phyloP scores from a whole-genome alignment of 352 stramenopile genomes.

The Phytophthora chlamydospora region DNA sequence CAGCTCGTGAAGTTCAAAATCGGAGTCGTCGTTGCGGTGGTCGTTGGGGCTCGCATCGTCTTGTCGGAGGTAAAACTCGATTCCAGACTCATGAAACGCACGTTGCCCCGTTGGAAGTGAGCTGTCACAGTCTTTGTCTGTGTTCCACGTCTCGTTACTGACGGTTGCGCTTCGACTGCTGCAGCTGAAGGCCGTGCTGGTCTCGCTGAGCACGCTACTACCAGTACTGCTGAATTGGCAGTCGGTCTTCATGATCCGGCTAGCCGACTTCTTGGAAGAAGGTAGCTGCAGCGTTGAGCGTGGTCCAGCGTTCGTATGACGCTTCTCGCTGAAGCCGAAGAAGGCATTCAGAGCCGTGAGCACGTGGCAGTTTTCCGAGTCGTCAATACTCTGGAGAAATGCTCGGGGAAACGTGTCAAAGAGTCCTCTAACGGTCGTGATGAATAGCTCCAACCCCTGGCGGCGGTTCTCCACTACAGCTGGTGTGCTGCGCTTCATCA shows the following conservation, averaged over 20 bases:
- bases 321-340: slow-evolving; percentile 47
- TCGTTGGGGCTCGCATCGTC: slow-evolving; percentile 9
- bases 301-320: slow-evolving; percentile 22
- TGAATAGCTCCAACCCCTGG: slow-evolving; percentile 55
- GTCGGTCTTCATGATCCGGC: background rate
- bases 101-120: slow-evolving; percentile 4
- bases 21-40: background rate
- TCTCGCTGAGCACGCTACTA: slow-evolving; percentile 23
- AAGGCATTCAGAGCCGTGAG: slow-evolving; percentile 49
- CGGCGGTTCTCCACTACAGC: slow-evolving; percentile 47
- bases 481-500: slow-evolving; percentile 49
- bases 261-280: too few species aligned
- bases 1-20: slow-evolving; percentile 16
- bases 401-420: slow-evolving; percentile 56
- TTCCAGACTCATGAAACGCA: slow-evolving; percentile 1
- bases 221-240: slow-evolving; percentile 22
- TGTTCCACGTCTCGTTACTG: slow-evolving; percentile 6
- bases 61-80: slow-evolving; percentile 29
- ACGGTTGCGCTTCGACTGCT: slow-evolving; percentile 20
- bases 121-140: background rate
- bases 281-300: slow-evolving; percentile 14
- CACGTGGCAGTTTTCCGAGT: slow-evolving; percentile 48
- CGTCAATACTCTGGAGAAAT: slow-evolving; percentile 54
- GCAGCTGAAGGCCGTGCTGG: slow-evolving; percentile 24
- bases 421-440: slow-evolving; percentile 48